Evolutionary conservation across 257 asterid species (phyloP).

Genomic region (Solanum pinnatisectum): DNA sequence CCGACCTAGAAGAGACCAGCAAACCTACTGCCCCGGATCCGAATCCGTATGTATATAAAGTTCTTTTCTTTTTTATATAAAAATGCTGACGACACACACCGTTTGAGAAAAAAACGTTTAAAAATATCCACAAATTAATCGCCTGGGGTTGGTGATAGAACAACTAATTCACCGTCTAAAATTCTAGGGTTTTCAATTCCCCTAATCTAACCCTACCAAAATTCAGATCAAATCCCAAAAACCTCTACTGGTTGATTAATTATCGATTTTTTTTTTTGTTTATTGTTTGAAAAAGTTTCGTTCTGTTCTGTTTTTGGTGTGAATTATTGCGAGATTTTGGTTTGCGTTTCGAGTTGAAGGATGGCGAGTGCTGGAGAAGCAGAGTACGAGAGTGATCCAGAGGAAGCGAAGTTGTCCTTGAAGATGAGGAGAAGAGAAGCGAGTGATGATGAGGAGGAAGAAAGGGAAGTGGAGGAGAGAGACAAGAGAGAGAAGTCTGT

Average conservation of each 20-base stretch:
- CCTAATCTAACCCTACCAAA: not conserved
- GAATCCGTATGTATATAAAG: not conserved
- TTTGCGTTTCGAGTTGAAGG: constrained; percentile 6
- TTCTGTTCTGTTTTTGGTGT: not conserved
- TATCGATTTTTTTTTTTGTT: not conserved
- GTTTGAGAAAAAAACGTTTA: not conserved
- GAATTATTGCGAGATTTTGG: not conserved
- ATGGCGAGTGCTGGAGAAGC: constrained; percentile 34
- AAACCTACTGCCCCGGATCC: not conserved
- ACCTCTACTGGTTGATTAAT: not conserved
- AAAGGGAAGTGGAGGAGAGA: constrained; percentile 7
- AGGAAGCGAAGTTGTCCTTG: constrained; percentile 78
- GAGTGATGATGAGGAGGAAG: constrained; percentile 83
- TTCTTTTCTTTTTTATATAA: no score
- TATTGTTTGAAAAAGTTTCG: not conserved
- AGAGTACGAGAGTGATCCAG: constrained; percentile 96
- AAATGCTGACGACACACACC: not conserved
- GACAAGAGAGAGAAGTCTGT: constrained; percentile 16
- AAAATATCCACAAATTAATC: not conserved
- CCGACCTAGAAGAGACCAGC: not conserved
- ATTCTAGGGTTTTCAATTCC: constrained; percentile 9
- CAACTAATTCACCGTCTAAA: not conserved
- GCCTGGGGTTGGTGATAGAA: not conserved
- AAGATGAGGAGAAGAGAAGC: constrained; percentile 89
- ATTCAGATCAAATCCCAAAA: not conserved